Evolutionary conservation across 1,139 yeast genomes (phyloP), one percentile per base, ranked within the genome.

Genomic region (Diutina catenulata): DNA sequence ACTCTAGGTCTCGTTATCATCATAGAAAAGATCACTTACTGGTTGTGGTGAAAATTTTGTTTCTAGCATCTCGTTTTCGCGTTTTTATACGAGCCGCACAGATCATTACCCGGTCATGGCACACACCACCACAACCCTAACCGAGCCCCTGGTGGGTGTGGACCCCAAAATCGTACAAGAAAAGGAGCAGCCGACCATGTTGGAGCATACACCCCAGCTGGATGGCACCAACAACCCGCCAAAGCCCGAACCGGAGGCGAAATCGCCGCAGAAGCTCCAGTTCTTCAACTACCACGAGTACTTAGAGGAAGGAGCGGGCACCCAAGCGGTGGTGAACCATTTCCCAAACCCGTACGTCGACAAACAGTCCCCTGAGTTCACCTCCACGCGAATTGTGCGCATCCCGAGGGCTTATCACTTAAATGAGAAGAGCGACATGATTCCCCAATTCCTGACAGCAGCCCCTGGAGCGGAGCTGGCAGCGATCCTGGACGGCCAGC

Each of bases 1-100:
- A 59, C 67, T 48, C 54, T 48, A 45, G 51, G 68, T 60, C 69
- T 63, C 69, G 55, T 56, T 60, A 61, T 62, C 68, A 61, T 62
- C 68, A 62, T 14, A 18, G 28, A 19, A 25, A 22, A 5, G n/a
- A 24, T 11, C 13, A 24, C 13, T 13, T 13, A 13, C 22, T 25
- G 27, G 27, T 25, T n/a, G 27, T 25, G 13, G 13, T 25, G 27
- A 21, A 21, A 21, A 7, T 21, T 9, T 21, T 9, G 9, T 21
- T 21, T 21, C 9, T 21, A 6, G 23, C 23, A 21, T 9, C 23
- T 21, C 9, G 6, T 7, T 21, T 7, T 5, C n/a, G 28, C 6
- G 6, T 25, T 25, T 11, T n/a, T n/a, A 9, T 25, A 25, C n/a
- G 14, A 5, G n/a, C 28, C n/a, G n/a, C n/a, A n/a, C n/a, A n/a